phyloP scores from a whole-genome alignment of 2,329 filamentous ascomycete species.

The Gaeumannomyces sp. region DNA sequence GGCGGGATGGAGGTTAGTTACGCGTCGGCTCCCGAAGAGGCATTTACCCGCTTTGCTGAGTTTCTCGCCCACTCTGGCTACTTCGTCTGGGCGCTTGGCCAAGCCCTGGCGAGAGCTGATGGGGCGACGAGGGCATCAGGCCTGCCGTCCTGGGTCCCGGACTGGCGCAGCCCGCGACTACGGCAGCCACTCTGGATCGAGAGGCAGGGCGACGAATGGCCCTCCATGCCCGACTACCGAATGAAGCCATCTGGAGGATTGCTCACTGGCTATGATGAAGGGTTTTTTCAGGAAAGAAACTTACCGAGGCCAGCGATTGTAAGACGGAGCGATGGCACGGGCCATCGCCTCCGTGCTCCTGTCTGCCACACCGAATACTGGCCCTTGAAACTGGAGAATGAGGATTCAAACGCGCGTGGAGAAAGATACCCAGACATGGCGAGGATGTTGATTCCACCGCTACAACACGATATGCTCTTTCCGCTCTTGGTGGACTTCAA shows the following conservation, averaged over 20 bases:
- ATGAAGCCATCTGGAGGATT: too few relatives aligned
- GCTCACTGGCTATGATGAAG: not conserved
- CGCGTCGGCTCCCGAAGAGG: not conserved
- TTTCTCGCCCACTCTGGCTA: not conserved
- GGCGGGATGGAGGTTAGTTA: not conserved
- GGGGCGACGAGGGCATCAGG: not conserved
- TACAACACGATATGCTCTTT: not conserved
- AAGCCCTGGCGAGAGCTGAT: not conserved
- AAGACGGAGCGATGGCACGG: not conserved
- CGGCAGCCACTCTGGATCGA: not conserved
- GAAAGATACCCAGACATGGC: not conserved
- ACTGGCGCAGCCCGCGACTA: not conserved
- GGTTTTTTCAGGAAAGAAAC: not conserved
- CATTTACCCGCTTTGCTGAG: not conserved
- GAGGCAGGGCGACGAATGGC: not conserved
- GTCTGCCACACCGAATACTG: not conserved
- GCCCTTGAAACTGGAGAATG: not conserved
- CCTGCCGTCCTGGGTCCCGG: conserved; percentile 3
- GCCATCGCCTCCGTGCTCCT: not conserved
- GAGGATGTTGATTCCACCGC: not conserved
- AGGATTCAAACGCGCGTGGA: too few relatives aligned
- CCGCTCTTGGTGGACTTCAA: not conserved
- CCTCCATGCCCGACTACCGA: too few relatives aligned
- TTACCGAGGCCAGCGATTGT: not conserved
- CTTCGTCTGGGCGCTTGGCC: not conserved